phyloP scores from a whole-genome alignment of 768 basidiomycete species.

The Tricholoma flavovirens region DNA sequence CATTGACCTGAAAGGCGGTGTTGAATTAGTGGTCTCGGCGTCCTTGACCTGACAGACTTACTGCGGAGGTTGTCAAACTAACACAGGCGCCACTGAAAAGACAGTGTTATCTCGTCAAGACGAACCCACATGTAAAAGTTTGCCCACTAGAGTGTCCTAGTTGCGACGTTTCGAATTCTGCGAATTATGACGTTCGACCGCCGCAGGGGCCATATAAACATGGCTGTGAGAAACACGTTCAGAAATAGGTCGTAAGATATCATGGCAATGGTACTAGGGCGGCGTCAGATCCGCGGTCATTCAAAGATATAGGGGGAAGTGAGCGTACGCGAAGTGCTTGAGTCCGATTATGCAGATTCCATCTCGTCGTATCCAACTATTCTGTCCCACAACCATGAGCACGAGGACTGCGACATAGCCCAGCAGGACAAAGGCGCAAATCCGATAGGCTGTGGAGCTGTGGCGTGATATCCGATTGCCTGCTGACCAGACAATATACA shows the following conservation, averaged over 20 bases:
- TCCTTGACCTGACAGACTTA: not conserved
- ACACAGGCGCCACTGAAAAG: not conserved
- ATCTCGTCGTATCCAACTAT: not conserved
- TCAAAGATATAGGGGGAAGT: not conserved
- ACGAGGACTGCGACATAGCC: not conserved
- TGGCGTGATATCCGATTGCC: not conserved
- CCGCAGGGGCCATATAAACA: not conserved
- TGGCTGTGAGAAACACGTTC: not conserved
- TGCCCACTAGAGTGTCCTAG: not conserved
- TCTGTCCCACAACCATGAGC: not conserved
- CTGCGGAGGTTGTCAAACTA: not conserved
- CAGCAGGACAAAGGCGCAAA: not conserved
- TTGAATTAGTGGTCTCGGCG: not conserved
- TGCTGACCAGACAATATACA: not conserved
- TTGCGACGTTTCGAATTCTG: not conserved
- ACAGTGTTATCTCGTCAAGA: not conserved
- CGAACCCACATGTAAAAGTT: not conserved
- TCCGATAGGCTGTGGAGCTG: not conserved
- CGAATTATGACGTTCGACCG: not conserved
- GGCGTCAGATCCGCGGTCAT: too few relatives aligned
- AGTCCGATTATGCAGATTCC: not conserved
- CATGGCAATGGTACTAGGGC: too few relatives aligned
- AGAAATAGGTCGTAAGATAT: not conserved
- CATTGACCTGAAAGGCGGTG: not conserved
- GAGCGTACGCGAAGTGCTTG: not conserved